A percentile compares a stretch with the other conserved stretches of the same genome.
phyloP scores from a whole-genome alignment of 2,329 filamentous ascomycete species.

The Pochonia chlamydosporia region DNA sequence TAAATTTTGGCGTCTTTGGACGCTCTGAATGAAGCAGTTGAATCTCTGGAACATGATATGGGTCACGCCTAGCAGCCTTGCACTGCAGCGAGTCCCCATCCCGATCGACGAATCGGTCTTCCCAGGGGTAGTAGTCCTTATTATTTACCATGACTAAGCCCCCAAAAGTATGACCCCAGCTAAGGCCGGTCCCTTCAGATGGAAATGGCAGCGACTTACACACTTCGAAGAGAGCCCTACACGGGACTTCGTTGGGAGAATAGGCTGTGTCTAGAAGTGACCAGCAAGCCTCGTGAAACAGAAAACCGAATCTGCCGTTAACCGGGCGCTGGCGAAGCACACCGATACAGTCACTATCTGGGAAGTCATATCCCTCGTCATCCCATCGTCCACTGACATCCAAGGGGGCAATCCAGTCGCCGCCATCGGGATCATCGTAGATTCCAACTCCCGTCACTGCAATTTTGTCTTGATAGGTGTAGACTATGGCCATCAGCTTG shows the following conservation, averaged over 20 bases:
- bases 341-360: neutral
- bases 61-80: neutral
- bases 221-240: neutral
- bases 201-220: neutral
- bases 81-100: neutral
- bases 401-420: neutral
- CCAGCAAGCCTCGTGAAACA: neutral
- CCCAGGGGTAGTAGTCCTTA: neutral
- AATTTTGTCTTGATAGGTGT: neutral
- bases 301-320: neutral
- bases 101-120: neutral
- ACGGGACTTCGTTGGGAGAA: neutral
- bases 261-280: neutral
- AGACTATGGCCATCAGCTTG: neutral
- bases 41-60: neutral
- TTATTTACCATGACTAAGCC: neutral
- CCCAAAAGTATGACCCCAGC: neutral
- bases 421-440: neutral
- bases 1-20: neutral
- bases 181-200: neutral
- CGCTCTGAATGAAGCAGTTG: neutral
- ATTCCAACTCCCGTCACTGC: neutral
- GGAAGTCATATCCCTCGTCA: neutral
- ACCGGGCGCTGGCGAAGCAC: neutral
- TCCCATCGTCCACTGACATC: neutral